Evolutionary conservation across 31 red algal species (phyloP).

Genomic region (Odonthalia washingtoniensis): DNA sequence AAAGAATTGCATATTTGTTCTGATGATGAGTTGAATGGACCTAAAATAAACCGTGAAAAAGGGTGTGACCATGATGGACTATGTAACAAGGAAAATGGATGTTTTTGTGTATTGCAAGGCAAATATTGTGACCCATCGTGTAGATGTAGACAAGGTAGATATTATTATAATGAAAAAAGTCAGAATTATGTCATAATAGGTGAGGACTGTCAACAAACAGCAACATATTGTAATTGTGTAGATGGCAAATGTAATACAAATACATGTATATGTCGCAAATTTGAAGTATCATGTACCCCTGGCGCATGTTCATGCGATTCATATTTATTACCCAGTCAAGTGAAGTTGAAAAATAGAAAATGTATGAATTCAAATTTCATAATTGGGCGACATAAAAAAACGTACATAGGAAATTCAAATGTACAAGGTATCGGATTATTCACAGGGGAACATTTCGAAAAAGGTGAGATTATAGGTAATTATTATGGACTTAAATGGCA

Average conservation of each 20-base stretch:
- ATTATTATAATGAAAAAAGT: neutral
- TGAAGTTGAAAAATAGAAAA: slow-evolving; percentile 22
- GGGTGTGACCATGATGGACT: slow-evolving; percentile 61
- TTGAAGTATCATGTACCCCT: slow-evolving; percentile 43
- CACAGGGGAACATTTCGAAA: slow-evolving; percentile 50
- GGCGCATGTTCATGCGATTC: slow-evolving; percentile 67
- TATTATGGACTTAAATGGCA: slow-evolving; percentile 40
- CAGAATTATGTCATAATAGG: neutral
- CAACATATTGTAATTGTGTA: slow-evolving; percentile 44
- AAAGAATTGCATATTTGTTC: neutral
- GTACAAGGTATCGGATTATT: slow-evolving; percentile 72
- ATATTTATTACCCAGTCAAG: slow-evolving; percentile 32
- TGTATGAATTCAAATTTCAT: slow-evolving; percentile 57
- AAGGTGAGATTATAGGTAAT: slow-evolving; percentile 61
- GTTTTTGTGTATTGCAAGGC: slow-evolving; percentile 43
- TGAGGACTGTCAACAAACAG: slow-evolving; percentile 9
- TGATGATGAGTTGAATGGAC: neutral
- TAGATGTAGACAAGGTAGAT: slow-evolving; percentile 56
- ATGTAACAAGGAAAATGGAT: slow-evolving; percentile 48
- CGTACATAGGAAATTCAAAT: slow-evolving; percentile 51
- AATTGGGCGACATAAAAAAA: slow-evolving; percentile 56
- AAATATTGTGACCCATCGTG: slow-evolving; percentile 55
- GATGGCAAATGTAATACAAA: slow-evolving; percentile 57
- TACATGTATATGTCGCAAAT: slow-evolving; percentile 42
- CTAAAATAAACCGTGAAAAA: neutral